phyloP scores from a whole-genome alignment of 2,329 filamentous ascomycete genomes.

The Talaromyces islandicus region DNA sequence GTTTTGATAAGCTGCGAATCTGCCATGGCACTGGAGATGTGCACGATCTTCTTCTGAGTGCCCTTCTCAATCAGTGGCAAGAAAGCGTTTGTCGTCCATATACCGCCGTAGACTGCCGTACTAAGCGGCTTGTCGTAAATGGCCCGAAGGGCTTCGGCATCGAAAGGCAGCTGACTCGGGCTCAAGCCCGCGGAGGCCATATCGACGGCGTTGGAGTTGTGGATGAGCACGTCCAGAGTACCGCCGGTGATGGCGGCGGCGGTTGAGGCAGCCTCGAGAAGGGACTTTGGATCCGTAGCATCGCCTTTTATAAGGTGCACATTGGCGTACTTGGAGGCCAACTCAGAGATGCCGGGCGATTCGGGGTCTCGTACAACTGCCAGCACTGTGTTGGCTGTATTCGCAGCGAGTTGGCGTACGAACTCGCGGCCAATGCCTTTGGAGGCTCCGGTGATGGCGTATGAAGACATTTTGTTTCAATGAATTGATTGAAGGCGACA shows the following conservation, averaged over 20 bases:
- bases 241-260: conserved; percentile 29
- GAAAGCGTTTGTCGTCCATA: conserved; percentile 33
- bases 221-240: conserved; percentile 37
- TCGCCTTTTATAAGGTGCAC: conserved; percentile 31
- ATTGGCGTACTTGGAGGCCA: conserved; percentile 18
- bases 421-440: conserved; percentile 30
- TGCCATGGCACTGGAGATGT: conserved; percentile 33
- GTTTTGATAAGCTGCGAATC: conserved; percentile 20
- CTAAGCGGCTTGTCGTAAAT: conserved; percentile 18
- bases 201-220: conserved; percentile 33
- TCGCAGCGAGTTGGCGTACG: conserved; percentile 22
- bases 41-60: conserved; percentile 36
- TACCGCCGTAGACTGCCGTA: conserved; percentile 25
- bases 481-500: no score
- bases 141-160: background rate
- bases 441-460: conserved; percentile 28
- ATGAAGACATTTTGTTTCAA: conserved; percentile 25
- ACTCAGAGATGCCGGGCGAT: conserved; percentile 20
- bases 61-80: conserved; percentile 36
- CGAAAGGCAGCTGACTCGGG: conserved; percentile 11
- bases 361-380: conserved; percentile 33
- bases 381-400: conserved; percentile 31
- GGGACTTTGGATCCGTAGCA: conserved; percentile 23
- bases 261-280: conserved; percentile 28
- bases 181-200: conserved; percentile 11